Evolutionary conservation across 208 protist genomes (phyloP).

Genomic region (Trypanosoma grayi): DNA sequence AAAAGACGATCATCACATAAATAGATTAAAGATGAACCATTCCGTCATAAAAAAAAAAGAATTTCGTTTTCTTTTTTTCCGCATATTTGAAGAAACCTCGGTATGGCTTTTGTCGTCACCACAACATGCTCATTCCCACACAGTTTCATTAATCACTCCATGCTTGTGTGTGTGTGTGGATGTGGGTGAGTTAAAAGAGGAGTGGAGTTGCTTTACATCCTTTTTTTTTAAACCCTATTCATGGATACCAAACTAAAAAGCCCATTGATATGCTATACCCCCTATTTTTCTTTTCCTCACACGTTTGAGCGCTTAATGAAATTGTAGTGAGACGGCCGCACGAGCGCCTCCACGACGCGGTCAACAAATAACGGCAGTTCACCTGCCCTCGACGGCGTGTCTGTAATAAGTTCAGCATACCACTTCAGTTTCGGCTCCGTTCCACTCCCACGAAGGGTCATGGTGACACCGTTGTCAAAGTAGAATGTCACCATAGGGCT

Average conservation of each 20-base stretch:
- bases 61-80: neutral
- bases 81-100: too few species aligned
- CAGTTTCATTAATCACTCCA: too few species aligned
- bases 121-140: too few species aligned
- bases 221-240: too few species aligned
- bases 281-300: too few species aligned
- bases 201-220: too few species aligned
- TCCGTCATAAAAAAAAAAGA: conserved; percentile 5
- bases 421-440: conserved; percentile 99
- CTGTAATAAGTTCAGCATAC: conserved; percentile 66
- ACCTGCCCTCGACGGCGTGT: conserved; percentile 19
- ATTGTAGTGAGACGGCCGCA: conserved; percentile 58
- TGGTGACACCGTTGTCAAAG: conserved; percentile 89
- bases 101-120: too few species aligned
- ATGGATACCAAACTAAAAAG: neutral
- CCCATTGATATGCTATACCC: too few species aligned
- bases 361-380: conserved; percentile 42
- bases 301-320: conserved; percentile 36
- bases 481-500: conserved; percentile 96
- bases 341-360: conserved; percentile 50
- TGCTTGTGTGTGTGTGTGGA: too few species aligned
- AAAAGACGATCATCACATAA: neutral
- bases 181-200: too few species aligned
- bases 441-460: conserved; percentile 95
- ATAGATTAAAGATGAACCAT: neutral